A percentile compares a stretch with the other conserved stretches of the same genome.
These are phyloP conservation scores for Ceratocystiopsis brevicomis DNA, from an alignment of 2,329 filamentous ascomycete species.

Conservation along the genomic window DNA sequence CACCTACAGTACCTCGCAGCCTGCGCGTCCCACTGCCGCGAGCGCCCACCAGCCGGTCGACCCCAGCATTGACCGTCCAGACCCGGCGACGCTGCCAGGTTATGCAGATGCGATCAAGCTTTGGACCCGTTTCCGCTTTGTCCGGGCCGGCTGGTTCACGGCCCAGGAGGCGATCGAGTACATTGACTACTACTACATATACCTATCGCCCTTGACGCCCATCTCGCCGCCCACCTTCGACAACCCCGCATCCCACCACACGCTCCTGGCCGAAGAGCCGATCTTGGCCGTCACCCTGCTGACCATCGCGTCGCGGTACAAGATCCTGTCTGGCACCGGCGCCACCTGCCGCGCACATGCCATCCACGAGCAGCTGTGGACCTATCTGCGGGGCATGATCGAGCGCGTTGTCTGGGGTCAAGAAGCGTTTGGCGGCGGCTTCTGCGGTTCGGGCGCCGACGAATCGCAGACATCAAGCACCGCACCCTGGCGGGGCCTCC, in stretches of 20 bases:
- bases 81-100: constrained; percentile 29
- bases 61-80: constrained; percentile 24
- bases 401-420: constrained; percentile 90
- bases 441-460: constrained; percentile 52
- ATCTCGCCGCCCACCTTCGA: constrained; percentile 85
- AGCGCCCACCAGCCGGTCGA: constrained; percentile 24
- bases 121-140: constrained; percentile 87
- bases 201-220: constrained; percentile 78
- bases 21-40: not conserved
- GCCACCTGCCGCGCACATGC: constrained; percentile 69
- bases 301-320: constrained; percentile 78
- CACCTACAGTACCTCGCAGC: constrained; percentile 1
- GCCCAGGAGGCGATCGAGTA: constrained; percentile 85
- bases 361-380: constrained; percentile 92
- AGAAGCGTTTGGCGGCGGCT: constrained; percentile 81
- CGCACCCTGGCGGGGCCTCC: constrained; percentile 48
- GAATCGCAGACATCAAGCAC: constrained; percentile 47
- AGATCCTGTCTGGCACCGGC: constrained; percentile 59
- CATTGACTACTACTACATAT: constrained; percentile 88
- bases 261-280: constrained; percentile 73
- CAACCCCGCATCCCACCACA: constrained; percentile 59
- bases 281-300: constrained; percentile 82
- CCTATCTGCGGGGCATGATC: constrained; percentile 84
- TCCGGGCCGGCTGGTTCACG: constrained; percentile 93
- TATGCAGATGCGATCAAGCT: constrained; percentile 57